phyloP scores from a whole-genome alignment of 139 green algal genomes.

The Picochlorum costavermella region DNA sequence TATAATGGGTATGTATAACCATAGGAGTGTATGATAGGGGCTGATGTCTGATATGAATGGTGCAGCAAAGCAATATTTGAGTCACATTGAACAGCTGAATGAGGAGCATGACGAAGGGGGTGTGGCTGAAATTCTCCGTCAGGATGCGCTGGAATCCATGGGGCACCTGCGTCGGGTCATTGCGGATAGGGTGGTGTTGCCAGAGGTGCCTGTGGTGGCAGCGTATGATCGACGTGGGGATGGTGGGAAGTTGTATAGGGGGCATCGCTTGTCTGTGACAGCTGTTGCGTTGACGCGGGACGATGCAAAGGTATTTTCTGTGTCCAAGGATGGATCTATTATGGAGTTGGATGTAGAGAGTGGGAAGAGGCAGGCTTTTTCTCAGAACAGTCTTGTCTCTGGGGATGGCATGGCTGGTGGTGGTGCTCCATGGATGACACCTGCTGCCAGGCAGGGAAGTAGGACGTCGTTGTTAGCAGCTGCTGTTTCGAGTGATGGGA shows the following conservation, averaged over 20 bases:
- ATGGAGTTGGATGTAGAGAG: conserved; percentile 68
- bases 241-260: conserved; percentile 26
- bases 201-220: conserved; percentile 16
- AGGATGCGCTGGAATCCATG: conserved; percentile 38
- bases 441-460: conserved; percentile 10
- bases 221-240: conserved; percentile 9
- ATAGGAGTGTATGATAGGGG: not conserved
- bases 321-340: conserved; percentile 76
- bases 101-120: conserved; percentile 29
- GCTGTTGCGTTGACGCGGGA: conserved; percentile 62
- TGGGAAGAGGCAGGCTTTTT: conserved; percentile 14
- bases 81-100: conserved; percentile 32
- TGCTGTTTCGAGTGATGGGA: conserved; percentile 56
- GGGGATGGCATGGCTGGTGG: not conserved
- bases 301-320: conserved; percentile 56
- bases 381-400: not conserved
- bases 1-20: not conserved
- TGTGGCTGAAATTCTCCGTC: conserved; percentile 33
- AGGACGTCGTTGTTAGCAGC: conserved; percentile 47
- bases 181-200: conserved; percentile 38
- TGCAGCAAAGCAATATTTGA: conserved; percentile 70
- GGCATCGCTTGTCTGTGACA: conserved; percentile 51
- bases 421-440: conserved; percentile 16
- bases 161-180: conserved; percentile 46
- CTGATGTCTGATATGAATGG: not conserved